These are phyloP conservation scores for Metschnikowia hibisci DNA, from an alignment of 805 yeast species.

Conservation along the genomic window DNA sequence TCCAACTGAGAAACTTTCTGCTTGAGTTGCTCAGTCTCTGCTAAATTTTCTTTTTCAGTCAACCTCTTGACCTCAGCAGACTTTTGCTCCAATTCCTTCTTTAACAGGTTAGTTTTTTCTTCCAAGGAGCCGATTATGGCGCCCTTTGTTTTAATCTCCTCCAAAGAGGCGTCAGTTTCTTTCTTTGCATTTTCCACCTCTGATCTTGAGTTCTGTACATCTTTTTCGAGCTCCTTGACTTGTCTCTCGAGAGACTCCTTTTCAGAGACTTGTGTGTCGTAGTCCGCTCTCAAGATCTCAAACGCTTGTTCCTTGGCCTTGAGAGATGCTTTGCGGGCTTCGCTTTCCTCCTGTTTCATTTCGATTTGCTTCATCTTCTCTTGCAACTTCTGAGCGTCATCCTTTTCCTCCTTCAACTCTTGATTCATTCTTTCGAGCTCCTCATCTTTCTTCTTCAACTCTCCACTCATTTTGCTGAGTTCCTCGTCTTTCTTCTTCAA, in stretches of 20 bases:
- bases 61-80: neutral
- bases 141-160: neutral
- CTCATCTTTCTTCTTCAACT: constrained; percentile 5
- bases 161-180: neutral
- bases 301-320: constrained; percentile 1
- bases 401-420: constrained; percentile 1
- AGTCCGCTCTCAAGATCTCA: neutral
- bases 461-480: too few species aligned
- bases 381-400: too few species aligned
- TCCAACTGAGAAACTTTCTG: constrained; percentile 6
- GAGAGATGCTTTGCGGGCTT: constrained; percentile 2
- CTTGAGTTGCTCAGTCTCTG: constrained; percentile 8
- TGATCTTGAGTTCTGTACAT: neutral
- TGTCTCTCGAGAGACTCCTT: neutral
- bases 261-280: neutral
- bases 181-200: neutral
- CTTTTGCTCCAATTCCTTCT: neutral
- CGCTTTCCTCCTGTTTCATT: constrained; percentile 3
- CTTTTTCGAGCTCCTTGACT: neutral
- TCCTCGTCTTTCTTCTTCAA: too few species aligned
- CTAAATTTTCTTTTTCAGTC: constrained; percentile 2
- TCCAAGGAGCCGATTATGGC: neutral
- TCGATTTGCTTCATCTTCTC: constrained; percentile 2
- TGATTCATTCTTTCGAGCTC: neutral
- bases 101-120: neutral